Percentiles rank a stretch among this genome's conserved stretches.
Evolutionary conservation across 306 rosid species (phyloP).

Genomic region (Dalbergia cochinchinensis): DNA sequence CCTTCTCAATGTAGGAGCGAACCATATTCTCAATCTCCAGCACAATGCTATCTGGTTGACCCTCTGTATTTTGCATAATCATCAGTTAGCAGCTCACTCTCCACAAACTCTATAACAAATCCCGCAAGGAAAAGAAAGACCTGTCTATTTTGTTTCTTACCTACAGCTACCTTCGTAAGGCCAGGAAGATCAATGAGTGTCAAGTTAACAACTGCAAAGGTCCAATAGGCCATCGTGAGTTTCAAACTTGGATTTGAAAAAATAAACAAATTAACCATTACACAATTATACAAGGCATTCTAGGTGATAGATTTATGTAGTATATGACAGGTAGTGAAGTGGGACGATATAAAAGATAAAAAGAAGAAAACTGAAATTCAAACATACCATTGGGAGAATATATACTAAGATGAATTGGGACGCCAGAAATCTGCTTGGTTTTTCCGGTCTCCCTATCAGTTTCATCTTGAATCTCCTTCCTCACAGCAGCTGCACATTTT

Average conservation of each 20-base stretch:
- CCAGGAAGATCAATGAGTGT: conserved; percentile 98
- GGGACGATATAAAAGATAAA: background rate
- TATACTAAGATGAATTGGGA: conserved; percentile 96
- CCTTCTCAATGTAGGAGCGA: conserved; percentile 95
- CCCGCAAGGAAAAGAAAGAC: conserved; percentile 37
- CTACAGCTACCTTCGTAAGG: conserved; percentile 95
- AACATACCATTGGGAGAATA: conserved; percentile 86
- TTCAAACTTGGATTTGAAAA: background rate
- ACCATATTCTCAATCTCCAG: conserved; percentile 93
- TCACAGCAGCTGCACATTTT: conserved; percentile 78
- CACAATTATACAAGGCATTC: background rate
- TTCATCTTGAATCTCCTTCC: conserved; percentile 95
- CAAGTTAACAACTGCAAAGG: conserved; percentile 94
- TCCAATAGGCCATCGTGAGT: conserved; percentile 33
- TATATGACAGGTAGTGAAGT: background rate
- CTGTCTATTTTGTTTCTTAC: conserved; percentile 56
- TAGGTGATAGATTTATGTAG: background rate
- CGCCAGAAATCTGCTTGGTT: conserved; percentile 76
- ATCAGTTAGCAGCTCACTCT: conserved; percentile 35
- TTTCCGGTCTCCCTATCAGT: conserved; percentile 99
- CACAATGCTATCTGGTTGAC: conserved; percentile 96
- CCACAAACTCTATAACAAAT: conserved; percentile 8
- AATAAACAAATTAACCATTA: background rate
- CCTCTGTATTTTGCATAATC: conserved; percentile 70
- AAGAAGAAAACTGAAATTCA: background rate